Conservation (phyloP, 1,139 yeast genomes). For the Hyphopichia burtonii region DNA sequence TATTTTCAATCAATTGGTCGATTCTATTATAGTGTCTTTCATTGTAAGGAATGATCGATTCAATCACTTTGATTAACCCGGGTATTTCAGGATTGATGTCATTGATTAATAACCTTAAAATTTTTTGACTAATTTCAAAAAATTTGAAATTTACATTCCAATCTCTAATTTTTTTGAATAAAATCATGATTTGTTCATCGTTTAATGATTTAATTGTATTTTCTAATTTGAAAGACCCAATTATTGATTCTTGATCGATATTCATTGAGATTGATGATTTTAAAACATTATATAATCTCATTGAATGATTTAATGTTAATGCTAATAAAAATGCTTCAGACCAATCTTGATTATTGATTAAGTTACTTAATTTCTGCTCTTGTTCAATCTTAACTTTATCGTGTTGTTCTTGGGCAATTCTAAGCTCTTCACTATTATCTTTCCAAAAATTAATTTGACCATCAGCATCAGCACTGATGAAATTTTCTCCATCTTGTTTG, state of each 20-base stretch:
- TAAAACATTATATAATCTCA: conserved; percentile 73
- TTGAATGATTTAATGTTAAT: conserved; percentile 80
- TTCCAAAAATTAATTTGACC: conserved; percentile 87
- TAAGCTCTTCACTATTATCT: conserved; percentile 76
- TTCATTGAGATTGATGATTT: conserved; percentile 49
- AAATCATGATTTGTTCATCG: conserved; percentile 54
- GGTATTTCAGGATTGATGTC: conserved; percentile 59
- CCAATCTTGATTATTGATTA: conserved; percentile 74
- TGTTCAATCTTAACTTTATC: conserved; percentile 69
- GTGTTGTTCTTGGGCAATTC: conserved; percentile 49
- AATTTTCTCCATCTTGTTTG: conserved; percentile 61
- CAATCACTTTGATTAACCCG: conserved; percentile 68
- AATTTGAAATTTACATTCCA: conserved; percentile 93
- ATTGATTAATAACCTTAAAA: conserved; percentile 63
- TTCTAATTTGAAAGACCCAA: conserved; percentile 67
- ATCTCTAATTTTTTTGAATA: conserved; percentile 78
- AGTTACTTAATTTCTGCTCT: conserved; percentile 81
- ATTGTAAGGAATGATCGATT: conserved; percentile 76
- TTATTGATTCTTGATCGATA: conserved; percentile 47
- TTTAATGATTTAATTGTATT: conserved; percentile 57
- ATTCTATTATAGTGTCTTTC: conserved; percentile 79
- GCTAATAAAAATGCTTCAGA: conserved; percentile 85
- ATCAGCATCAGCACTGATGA: conserved; percentile 92
- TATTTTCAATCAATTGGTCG: conserved; percentile 79
- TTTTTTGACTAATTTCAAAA: conserved; percentile 75